Conservation (phyloP, 2,329 filamentous ascomycete species). For the Colletotrichum gigasporum region DNA sequence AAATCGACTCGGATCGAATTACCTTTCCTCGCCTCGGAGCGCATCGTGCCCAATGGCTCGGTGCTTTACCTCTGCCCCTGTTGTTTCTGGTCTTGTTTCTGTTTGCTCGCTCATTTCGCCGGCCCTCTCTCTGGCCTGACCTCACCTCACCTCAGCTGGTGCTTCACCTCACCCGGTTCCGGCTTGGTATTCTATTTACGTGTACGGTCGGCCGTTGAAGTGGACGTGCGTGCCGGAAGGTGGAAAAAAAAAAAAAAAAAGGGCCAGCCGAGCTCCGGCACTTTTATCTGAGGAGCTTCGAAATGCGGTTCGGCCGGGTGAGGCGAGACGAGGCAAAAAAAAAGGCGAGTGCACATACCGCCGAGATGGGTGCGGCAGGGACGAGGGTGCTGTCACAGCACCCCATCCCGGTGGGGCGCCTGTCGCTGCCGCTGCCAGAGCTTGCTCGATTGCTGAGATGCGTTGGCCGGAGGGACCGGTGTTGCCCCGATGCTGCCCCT, state of each 20-base stretch:
- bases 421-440: neutral
- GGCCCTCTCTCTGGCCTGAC: neutral
- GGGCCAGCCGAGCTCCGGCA: too few relatives aligned
- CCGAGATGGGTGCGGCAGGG: slow-evolving; percentile 5
- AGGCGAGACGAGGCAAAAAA: neutral
- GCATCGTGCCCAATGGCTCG: neutral
- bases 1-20: too few relatives aligned
- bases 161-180: neutral
- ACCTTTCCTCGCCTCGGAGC: too few relatives aligned
- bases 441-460: neutral
- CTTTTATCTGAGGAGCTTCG: too few relatives aligned
- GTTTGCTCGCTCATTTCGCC: neutral
- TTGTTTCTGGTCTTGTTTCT: slow-evolving; percentile 19
- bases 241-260: neutral
- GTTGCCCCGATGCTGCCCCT: neutral
- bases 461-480: neutral
- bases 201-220: slow-evolving; percentile 2
- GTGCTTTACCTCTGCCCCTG: neutral
- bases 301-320: slow-evolving; percentile 24
- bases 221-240: neutral
- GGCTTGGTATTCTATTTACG: slow-evolving; percentile 21
- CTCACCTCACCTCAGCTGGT: neutral
- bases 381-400: slow-evolving; percentile 21
- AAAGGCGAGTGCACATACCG: too few relatives aligned
- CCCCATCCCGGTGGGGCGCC: slow-evolving; percentile 17